These are phyloP conservation scores for Capsicum chinense DNA, from an alignment of 257 asterid genomes.

Conservation along the genomic window DNA sequence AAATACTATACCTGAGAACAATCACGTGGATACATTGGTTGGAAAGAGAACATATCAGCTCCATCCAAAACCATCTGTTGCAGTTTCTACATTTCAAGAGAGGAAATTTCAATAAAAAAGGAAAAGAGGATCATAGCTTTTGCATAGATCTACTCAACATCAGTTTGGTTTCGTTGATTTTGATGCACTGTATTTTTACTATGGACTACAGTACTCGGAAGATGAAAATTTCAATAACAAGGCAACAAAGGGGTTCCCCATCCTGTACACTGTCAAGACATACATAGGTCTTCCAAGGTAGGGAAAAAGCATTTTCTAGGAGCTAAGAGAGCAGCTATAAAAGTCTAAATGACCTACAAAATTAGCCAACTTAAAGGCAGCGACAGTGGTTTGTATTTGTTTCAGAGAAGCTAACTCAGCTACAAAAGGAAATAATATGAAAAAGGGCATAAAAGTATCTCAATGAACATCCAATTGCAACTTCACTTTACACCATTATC, in stretches of 20 bases:
- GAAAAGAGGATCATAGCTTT: neutral
- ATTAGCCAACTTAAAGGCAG: neutral
- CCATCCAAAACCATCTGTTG: constrained; percentile 82
- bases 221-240: neutral
- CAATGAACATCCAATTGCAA: constrained; percentile 14
- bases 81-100: constrained; percentile 64
- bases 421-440: neutral
- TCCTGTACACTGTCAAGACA: neutral
- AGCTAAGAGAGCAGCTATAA: neutral
- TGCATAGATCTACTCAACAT: constrained; percentile 20
- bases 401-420: neutral
- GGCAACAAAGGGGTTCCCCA: neutral
- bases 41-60: constrained; percentile 70
- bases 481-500: constrained; percentile 6
- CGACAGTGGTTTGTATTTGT: neutral
- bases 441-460: neutral
- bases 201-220: neutral
- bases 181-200: neutral
- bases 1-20: constrained; percentile 80
- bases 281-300: neutral
- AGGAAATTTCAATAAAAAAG: constrained; percentile 28
- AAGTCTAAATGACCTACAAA: neutral
- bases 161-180: neutral
- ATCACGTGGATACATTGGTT: constrained; percentile 85
- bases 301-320: neutral